Evolutionary conservation across 441 rosid genomes (phyloP).

Genomic region (Aleurites moluccanus): DNA sequence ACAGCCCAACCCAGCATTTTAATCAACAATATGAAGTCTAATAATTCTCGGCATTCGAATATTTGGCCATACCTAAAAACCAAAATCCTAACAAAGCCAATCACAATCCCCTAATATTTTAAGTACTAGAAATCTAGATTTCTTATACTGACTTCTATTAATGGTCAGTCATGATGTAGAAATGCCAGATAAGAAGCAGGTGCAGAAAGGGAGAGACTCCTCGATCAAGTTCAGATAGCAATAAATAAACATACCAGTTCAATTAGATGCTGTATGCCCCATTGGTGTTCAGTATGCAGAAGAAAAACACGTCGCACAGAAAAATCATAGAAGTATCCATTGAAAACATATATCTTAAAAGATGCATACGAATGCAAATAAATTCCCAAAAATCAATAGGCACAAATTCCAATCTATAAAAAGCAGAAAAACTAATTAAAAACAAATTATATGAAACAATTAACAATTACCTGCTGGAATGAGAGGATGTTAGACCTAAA

Average conservation of each 20-base stretch:
- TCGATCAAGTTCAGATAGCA: neutral
- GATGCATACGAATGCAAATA: constrained; percentile 2
- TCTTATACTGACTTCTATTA: neutral
- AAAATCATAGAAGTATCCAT: neutral
- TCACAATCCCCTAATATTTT: neutral
- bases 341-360: neutral
- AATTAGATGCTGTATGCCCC: neutral
- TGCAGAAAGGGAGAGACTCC: neutral
- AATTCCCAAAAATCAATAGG: neutral
- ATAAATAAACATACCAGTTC: too few species aligned
- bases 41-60: neutral
- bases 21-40: neutral
- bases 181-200: neutral
- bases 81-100: neutral
- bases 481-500: constrained; percentile 81
- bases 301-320: neutral
- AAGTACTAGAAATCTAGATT: neutral
- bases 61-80: neutral
- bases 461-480: constrained; percentile 73
- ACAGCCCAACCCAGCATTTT: neutral
- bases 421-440: too few species aligned
- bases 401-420: constrained; percentile 7
- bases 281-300: neutral
- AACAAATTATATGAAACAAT: neutral
- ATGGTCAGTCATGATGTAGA: neutral